Percentiles rank a stretch among this genome's conserved stretches.
Conservation (phyloP, 192 early-diverging fungal species). For the Lobosporangium transversale region DNA sequence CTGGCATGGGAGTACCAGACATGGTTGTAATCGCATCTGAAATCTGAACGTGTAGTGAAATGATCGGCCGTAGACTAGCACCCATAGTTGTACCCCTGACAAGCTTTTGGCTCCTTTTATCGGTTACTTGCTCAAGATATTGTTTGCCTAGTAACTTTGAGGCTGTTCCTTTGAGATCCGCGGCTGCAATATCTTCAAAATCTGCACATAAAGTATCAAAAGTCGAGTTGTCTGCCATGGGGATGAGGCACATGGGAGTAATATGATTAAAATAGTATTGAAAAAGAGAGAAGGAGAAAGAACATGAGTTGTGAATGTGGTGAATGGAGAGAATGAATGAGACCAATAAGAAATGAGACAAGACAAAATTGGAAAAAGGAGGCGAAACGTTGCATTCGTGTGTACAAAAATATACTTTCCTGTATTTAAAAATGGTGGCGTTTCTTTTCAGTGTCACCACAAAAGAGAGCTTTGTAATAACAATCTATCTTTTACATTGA, state of each 20-base stretch:
- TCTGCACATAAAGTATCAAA: constrained; percentile 26
- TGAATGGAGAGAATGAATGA: neutral
- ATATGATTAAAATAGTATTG: too few relatives aligned
- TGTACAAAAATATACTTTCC: too few relatives aligned
- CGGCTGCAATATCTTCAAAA: constrained; percentile 20
- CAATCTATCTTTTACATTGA: too few relatives aligned
- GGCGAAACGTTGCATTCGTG: too few relatives aligned
- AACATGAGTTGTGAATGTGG: too few relatives aligned
- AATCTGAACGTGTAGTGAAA: constrained; percentile 33
- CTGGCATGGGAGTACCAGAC: constrained; percentile 13
- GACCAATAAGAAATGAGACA: neutral
- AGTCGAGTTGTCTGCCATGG: neutral
- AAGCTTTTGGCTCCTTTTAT: neutral
- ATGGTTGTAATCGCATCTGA: constrained; percentile 13
- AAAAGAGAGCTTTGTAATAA: too few relatives aligned
- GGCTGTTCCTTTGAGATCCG: constrained; percentile 7
- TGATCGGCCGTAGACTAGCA: constrained; percentile 10
- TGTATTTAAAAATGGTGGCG: too few relatives aligned
- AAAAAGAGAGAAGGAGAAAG: too few relatives aligned
- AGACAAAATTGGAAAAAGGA: too few relatives aligned
- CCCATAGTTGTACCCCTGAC: constrained; percentile 18
- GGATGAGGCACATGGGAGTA: too few relatives aligned
- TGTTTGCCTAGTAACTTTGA: neutral
- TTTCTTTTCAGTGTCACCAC: too few relatives aligned
- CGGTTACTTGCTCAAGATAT: neutral